A percentile compares a stretch with the other conserved stretches of the same genome.
Evolutionary conservation across 345 rosid species (phyloP).

Genomic region (Salix arbutifolia): DNA sequence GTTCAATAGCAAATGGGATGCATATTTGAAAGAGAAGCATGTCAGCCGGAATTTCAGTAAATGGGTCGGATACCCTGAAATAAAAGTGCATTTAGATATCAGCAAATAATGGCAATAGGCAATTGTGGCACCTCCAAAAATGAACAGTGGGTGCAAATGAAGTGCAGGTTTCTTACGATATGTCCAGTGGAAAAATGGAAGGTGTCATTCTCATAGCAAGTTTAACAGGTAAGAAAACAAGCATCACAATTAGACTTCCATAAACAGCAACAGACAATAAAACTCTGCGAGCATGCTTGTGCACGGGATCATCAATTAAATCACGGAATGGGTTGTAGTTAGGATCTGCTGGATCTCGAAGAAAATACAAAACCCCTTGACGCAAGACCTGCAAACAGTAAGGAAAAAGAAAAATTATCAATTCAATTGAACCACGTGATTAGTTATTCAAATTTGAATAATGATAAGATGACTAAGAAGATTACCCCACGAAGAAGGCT

Average conservation of each 20-base stretch:
- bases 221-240: conserved; percentile 94
- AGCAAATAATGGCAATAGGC: conserved; percentile 14
- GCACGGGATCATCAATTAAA: conserved; percentile 96
- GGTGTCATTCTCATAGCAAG: conserved; percentile 92
- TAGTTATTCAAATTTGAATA: neutral
- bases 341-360: conserved; percentile 99
- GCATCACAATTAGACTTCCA: conserved; percentile 96
- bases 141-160: conserved; percentile 1
- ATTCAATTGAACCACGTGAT: neutral
- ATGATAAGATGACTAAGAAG: conserved; percentile 5
- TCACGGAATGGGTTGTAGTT: conserved; percentile 98
- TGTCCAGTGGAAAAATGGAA: conserved; percentile 86
- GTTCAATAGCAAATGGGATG: conserved; percentile 93
- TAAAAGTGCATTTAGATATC: conserved; percentile 1
- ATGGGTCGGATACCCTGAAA: conserved; percentile 92
- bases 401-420: neutral
- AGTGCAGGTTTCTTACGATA: conserved; percentile 52
- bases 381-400: conserved; percentile 66
- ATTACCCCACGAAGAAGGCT: conserved; percentile 99
- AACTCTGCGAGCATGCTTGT: conserved; percentile 94
- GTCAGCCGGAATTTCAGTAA: conserved; percentile 97
- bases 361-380: conserved; percentile 87
- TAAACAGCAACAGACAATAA: conserved; percentile 89
- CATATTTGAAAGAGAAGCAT: conserved; percentile 98
- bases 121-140: neutral